Evolutionary conservation across 2,329 filamentous ascomycete species (phyloP).

Genomic region (Monosporascus sp.): DNA sequence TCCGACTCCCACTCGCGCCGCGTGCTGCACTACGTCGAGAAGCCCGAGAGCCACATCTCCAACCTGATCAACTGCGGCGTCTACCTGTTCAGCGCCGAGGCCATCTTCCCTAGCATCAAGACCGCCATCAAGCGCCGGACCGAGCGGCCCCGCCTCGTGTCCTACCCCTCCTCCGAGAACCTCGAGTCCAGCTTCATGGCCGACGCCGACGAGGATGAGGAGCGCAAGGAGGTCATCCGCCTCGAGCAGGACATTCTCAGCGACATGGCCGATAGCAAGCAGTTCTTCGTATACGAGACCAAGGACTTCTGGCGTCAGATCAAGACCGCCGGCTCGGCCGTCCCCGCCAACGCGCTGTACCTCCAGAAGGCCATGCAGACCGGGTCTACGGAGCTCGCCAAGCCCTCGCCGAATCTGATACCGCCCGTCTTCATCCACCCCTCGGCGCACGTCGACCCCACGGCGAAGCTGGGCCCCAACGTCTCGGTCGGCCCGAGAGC

Average conservation of each 20-base stretch:
- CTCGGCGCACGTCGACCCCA: slow-evolving; percentile 82
- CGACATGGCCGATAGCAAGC: slow-evolving; percentile 92
- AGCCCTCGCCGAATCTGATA: slow-evolving; percentile 81
- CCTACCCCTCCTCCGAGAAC: slow-evolving; percentile 95
- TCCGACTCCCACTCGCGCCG: slow-evolving; percentile 90
- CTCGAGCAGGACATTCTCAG: slow-evolving; percentile 96
- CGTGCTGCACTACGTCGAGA: slow-evolving; percentile 98
- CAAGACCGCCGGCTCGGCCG: slow-evolving; percentile 95
- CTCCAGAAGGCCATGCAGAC: slow-evolving; percentile 88
- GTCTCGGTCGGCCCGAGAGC: slow-evolving; percentile 93
- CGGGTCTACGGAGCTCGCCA: slow-evolving; percentile 73
- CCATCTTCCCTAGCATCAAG: slow-evolving; percentile 93
- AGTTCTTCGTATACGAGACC: slow-evolving; percentile 97
- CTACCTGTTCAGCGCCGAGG: slow-evolving; percentile 93
- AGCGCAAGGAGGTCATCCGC: slow-evolving; percentile 77
- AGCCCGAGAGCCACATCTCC: slow-evolving; percentile 94
- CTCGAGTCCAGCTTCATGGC: slow-evolving; percentile 62
- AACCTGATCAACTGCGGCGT: slow-evolving; percentile 99
- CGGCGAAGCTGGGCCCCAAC: slow-evolving; percentile 93
- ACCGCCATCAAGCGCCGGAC: slow-evolving; percentile 92
- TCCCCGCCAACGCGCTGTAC: slow-evolving; percentile 94
- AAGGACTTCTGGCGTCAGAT: slow-evolving; percentile 99
- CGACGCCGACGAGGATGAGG: slow-evolving; percentile 68
- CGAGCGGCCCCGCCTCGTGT: slow-evolving; percentile 82
- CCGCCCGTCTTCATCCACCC: slow-evolving; percentile 95